Evolutionary conservation across 2,329 filamentous ascomycete species (phyloP).

Genomic region (Epichloe gansuensis): DNA sequence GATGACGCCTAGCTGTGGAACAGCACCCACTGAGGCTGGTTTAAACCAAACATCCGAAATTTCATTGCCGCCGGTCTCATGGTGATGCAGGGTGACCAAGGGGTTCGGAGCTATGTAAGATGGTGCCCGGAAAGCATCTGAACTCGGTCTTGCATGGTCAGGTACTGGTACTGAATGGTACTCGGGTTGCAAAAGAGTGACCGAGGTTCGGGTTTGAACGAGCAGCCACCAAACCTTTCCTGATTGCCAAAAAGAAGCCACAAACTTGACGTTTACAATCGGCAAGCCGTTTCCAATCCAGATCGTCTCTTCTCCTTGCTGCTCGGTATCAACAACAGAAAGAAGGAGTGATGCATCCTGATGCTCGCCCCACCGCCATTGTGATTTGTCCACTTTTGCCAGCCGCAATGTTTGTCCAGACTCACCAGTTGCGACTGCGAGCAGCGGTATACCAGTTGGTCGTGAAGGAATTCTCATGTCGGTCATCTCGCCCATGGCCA

Average conservation of each 20-base stretch:
- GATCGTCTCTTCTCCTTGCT: conserved; percentile 32
- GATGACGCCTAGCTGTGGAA: conserved; percentile 52
- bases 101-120: conserved; percentile 44
- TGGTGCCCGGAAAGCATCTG: conserved; percentile 15
- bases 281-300: conserved; percentile 42
- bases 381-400: conserved; percentile 33
- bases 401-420: conserved; percentile 46
- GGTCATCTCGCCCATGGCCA: conserved; percentile 44
- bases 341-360: conserved; percentile 34
- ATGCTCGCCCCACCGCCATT: conserved; percentile 40
- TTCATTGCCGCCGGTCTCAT: conserved; percentile 38
- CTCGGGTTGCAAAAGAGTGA: conserved; percentile 38
- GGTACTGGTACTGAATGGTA: conserved; percentile 27
- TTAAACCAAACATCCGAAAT: conserved; percentile 56
- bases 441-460: conserved; percentile 20
- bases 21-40: conserved; percentile 29
- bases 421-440: conserved; percentile 40
- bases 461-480: conserved; percentile 22
- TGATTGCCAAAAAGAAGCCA: conserved; percentile 23
- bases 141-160: conserved; percentile 7
- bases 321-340: conserved; percentile 26
- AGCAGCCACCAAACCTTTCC: conserved; percentile 36
- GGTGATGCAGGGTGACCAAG: conserved; percentile 36
- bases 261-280: conserved; percentile 39
- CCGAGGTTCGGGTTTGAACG: conserved; percentile 39